Evolutionary conservation across 495 filamentous ascomycete species (phyloP).

Genomic region (Amniculicola lignicola): DNA sequence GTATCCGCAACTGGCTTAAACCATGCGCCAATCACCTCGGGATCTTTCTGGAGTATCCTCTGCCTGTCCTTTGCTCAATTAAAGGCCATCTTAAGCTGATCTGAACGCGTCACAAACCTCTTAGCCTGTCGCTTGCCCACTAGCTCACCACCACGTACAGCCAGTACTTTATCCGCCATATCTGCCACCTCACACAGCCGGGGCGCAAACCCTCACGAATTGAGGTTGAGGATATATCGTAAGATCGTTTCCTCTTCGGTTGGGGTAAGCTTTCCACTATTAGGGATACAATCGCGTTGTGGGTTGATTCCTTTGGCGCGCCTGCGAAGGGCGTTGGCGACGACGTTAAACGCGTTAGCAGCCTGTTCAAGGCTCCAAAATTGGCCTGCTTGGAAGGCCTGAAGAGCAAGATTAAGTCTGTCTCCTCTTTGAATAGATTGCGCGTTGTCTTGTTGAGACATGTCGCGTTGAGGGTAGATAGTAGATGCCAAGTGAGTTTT

Average conservation of each 20-base stretch:
- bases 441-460: too few species aligned
- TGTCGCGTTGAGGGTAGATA: too few species aligned
- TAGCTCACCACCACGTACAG: slow-evolving; percentile 16
- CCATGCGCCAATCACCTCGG: background rate
- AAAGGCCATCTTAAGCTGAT: background rate
- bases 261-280: slow-evolving; percentile 23
- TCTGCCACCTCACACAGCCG: slow-evolving; percentile 37
- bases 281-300: background rate
- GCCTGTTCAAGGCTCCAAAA: background rate
- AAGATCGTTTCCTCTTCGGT: slow-evolving; percentile 36
- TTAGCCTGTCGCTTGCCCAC: slow-evolving; percentile 22
- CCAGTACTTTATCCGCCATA: slow-evolving; percentile 41
- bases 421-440: too few species aligned
- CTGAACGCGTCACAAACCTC: background rate
- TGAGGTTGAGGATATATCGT: slow-evolving; percentile 39
- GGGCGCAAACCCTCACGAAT: slow-evolving; percentile 34
- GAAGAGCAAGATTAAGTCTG: background rate
- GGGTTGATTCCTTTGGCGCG: background rate
- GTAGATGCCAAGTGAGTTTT: too few species aligned
- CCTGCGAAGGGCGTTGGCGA: background rate
- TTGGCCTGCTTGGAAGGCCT: background rate
- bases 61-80: background rate
- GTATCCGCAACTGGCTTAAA: background rate
- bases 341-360: background rate
- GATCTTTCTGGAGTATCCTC: background rate